Conservation (phyloP, 441 rosid genomes). For the Euphorbia schlechtendalii region DNA sequence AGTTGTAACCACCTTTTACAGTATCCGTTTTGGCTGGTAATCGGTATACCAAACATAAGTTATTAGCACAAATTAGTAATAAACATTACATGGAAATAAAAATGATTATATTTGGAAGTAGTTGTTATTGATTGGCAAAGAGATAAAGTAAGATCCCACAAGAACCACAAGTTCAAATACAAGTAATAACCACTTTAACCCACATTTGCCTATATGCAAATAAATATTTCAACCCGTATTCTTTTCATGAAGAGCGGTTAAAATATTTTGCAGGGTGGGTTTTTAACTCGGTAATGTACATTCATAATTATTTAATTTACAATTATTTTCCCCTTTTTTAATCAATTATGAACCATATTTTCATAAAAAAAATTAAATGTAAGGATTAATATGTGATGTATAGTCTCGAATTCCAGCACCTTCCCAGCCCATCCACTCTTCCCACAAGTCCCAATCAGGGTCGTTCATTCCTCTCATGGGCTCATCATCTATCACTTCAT, state of each 20-base stretch:
- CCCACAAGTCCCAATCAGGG: conserved; percentile 79
- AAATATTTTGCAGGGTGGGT: not conserved
- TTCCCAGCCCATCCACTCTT: conserved; percentile 99
- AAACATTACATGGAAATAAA: no score
- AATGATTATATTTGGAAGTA: no score
- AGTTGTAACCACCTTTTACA: no score
- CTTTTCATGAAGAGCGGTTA: not conserved
- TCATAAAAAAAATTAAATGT: conserved; percentile 27
- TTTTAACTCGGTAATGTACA: not conserved
- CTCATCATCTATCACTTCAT: conserved; percentile 39
- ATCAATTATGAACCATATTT: no score
- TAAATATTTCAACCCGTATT: not conserved
- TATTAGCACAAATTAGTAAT: no score
- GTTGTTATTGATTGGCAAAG: not conserved
- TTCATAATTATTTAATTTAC: not conserved
- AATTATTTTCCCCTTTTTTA: not conserved
- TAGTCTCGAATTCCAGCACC: conserved; percentile 84
- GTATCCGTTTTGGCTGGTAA: no score
- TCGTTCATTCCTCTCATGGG: conserved; percentile 51
- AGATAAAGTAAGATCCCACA: not conserved
- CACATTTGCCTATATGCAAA: not conserved
- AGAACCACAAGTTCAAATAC: not conserved
- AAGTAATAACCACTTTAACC: conserved; percentile 8
- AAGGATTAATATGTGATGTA: conserved; percentile 76
- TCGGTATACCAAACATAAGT: no score